phyloP scores from a whole-genome alignment of 1,139 yeast species.

The Blastobotrys serpentis region DNA sequence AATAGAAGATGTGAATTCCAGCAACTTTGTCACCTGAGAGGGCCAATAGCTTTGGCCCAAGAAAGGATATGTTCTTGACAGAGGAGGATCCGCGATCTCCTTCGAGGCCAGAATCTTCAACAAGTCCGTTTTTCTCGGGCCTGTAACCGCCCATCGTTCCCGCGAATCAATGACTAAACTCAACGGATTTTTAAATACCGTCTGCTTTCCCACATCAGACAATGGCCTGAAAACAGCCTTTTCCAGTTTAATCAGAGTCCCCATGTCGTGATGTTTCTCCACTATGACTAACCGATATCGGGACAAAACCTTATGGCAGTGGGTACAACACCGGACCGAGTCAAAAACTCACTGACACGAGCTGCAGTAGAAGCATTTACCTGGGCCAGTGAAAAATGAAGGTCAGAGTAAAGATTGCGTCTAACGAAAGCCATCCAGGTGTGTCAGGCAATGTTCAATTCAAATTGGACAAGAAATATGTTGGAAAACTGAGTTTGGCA shows the following conservation, averaged over 20 bases:
- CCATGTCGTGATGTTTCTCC: neutral
- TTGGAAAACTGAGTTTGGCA: too few relatives aligned
- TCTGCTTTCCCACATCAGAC: constrained; percentile 21
- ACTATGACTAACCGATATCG: constrained; percentile 1
- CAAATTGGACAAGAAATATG: too few relatives aligned
- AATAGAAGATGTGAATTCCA: constrained; percentile 66
- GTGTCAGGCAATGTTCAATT: too few relatives aligned
- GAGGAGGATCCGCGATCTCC: constrained; percentile 53
- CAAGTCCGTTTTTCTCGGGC: constrained; percentile 47
- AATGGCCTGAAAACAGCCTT: constrained; percentile 28
- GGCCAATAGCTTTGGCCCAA: constrained; percentile 47
- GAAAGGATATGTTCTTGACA: constrained; percentile 57
- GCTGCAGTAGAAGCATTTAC: too few relatives aligned
- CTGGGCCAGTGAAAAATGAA: too few relatives aligned
- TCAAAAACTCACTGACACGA: too few relatives aligned
- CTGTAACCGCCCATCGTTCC: constrained; percentile 54
- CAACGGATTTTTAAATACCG: constrained; percentile 31
- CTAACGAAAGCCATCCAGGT: too few relatives aligned
- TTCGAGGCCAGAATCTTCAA: constrained; percentile 47
- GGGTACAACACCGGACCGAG: neutral
- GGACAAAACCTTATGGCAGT: too few relatives aligned
- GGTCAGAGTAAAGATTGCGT: too few relatives aligned
- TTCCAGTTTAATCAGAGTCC: constrained; percentile 23
- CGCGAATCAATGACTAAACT: constrained; percentile 35
- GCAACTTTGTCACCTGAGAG: constrained; percentile 47